Conservation (phyloP, 164 flowering plant species). For the Sextonia rubra region DNA sequence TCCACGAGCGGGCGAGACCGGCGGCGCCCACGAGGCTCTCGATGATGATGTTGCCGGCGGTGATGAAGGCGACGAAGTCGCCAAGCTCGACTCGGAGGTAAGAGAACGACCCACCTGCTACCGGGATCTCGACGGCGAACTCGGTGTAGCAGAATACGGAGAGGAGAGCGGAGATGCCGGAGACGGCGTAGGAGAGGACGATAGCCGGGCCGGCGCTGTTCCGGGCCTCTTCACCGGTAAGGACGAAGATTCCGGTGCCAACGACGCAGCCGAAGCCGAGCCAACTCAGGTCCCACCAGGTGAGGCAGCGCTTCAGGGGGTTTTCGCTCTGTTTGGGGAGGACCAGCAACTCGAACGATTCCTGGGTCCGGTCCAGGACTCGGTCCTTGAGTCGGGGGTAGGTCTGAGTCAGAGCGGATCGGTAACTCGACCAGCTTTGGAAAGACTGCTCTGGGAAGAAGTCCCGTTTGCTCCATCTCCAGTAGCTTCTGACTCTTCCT, state of each 20-base stretch:
- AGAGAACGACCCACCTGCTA: conserved; percentile 81
- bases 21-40: conserved; percentile 75
- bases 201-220: conserved; percentile 65
- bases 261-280: conserved; percentile 77
- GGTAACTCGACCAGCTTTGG: conserved; percentile 41
- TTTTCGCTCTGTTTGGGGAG: conserved; percentile 44
- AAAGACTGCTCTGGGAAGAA: conserved; percentile 80
- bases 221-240: conserved; percentile 69
- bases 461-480: conserved; percentile 69
- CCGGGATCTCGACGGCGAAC: conserved; percentile 70
- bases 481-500: conserved; percentile 27
- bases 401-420: conserved; percentile 46
- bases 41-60: conserved; percentile 67
- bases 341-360: conserved; percentile 42
- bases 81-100: conserved; percentile 64
- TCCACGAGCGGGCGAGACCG: conserved; percentile 65
- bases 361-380: conserved; percentile 55
- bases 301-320: conserved; percentile 52
- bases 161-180: conserved; percentile 67
- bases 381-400: conserved; percentile 59
- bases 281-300: conserved; percentile 90
- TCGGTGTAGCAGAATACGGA: conserved; percentile 78
- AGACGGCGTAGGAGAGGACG: conserved; percentile 48
- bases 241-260: conserved; percentile 77
- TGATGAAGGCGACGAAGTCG: conserved; percentile 65